phyloP scores from a whole-genome alignment of 306 rosid genomes.

The Castanea mollissima region DNA sequence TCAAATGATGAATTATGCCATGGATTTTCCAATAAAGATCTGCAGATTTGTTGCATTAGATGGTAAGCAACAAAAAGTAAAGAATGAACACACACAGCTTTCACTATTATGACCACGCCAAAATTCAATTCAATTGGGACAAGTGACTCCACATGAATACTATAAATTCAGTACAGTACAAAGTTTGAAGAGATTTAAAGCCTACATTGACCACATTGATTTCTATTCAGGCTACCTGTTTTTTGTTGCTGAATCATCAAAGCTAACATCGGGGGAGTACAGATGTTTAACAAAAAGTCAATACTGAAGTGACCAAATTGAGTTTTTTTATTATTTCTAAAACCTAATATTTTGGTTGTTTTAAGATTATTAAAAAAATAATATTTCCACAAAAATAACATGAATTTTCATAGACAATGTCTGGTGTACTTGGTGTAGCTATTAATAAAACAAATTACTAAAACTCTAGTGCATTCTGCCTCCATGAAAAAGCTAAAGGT shows the following conservation, averaged over 20 bases:
- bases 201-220: not conserved
- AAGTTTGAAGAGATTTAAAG: not conserved
- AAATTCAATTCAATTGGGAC: not conserved
- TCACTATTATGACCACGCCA: not conserved
- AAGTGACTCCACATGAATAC: not conserved
- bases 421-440: not conserved
- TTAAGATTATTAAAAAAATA: not conserved
- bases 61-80: slow-evolving; percentile 17
- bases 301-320: not conserved
- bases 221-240: not conserved
- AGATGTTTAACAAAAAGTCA: not conserved
- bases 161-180: not conserved
- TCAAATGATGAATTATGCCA: slow-evolving; percentile 99
- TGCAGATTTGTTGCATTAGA: slow-evolving; percentile 42
- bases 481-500: not conserved
- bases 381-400: not conserved
- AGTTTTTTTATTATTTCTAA: not conserved
- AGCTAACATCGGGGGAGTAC: not conserved
- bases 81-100: not conserved
- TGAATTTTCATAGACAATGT: not conserved
- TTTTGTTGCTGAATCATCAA: not conserved
- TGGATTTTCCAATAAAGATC: slow-evolving; percentile 88
- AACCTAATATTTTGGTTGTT: not conserved
- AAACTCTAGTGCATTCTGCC: not conserved
- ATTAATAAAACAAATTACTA: not conserved